Evolutionary conservation across 257 asterid species (phyloP).

Genomic region (Verbena officinalis): DNA sequence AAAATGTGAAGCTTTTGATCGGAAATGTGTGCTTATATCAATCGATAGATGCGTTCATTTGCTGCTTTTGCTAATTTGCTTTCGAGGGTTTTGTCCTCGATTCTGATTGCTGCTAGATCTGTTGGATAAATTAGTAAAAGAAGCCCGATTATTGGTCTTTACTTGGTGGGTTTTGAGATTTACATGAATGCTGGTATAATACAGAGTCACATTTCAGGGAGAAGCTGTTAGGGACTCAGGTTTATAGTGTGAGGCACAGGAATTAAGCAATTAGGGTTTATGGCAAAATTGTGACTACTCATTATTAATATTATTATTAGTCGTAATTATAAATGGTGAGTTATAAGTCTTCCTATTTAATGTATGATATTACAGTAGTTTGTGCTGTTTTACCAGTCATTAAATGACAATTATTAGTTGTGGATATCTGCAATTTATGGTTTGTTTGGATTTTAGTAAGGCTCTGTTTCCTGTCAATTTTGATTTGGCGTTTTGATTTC

Average conservation of each 20-base stretch:
- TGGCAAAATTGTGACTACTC: constrained; percentile 1
- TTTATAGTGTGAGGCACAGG: constrained; percentile 10
- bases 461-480: constrained; percentile 19
- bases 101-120: constrained; percentile 30
- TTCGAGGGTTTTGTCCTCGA: constrained; percentile 24
- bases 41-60: constrained; percentile 11
- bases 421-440: constrained; percentile 3
- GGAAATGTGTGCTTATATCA: constrained; percentile 15
- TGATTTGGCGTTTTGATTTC: background rate
- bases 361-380: background rate
- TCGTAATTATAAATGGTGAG: background rate
- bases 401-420: constrained; percentile 5
- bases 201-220: background rate
- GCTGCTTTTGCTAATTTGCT: background rate
- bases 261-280: constrained; percentile 14
- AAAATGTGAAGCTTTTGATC: constrained; percentile 17
- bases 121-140: constrained; percentile 27
- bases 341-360: background rate
- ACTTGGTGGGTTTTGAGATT: constrained; percentile 6
- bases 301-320: background rate
- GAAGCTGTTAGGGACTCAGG: constrained; percentile 24
- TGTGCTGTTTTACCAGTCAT: constrained; percentile 18
- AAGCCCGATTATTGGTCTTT: background rate
- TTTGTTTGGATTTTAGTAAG: constrained; percentile 5
- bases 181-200: constrained; percentile 11